A percentile compares a stretch with the other conserved stretches of the same genome.
These are phyloP conservation scores for Naganishia vaughanmartiniae DNA, from an alignment of 768 basidiomycete species.

Conservation along the genomic window DNA sequence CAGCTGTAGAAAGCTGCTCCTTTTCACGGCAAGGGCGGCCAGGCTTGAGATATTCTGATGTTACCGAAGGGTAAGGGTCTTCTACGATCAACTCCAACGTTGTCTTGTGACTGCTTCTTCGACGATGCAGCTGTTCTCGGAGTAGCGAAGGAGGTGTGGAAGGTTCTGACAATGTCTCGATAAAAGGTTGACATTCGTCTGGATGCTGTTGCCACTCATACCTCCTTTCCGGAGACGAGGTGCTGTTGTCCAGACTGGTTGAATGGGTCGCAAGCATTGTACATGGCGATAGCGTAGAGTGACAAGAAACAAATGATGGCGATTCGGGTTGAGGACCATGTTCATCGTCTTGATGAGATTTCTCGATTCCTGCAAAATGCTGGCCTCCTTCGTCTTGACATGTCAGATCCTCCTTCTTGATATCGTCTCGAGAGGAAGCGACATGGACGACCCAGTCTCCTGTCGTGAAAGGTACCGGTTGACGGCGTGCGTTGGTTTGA, in stretches of 20 bases:
- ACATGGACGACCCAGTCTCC: neutral
- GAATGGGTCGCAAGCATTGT: neutral
- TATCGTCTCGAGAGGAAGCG: neutral
- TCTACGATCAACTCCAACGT: neutral
- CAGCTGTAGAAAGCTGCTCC: neutral
- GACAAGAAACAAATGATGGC: neutral
- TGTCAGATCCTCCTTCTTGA: neutral
- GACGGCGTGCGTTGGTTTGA: neutral
- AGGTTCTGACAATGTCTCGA: too few species aligned
- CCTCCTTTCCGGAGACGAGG: too few species aligned
- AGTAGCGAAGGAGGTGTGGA: neutral
- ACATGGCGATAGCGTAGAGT: neutral
- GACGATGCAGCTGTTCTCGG: neutral
- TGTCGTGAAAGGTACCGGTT: neutral
- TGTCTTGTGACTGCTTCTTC: conserved; percentile 7
- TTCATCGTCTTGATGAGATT: neutral
- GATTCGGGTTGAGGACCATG: neutral
- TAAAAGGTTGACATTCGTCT: too few species aligned
- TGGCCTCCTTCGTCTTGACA: neutral
- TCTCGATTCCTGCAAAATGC: neutral
- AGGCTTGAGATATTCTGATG: neutral
- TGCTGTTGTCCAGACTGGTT: neutral
- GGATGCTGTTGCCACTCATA: too few species aligned
- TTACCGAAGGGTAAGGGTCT: neutral
- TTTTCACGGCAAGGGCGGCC: neutral